phyloP scores from a whole-genome alignment of 139 green algal genomes.

The Chlamydomonas schloesseri region DNA sequence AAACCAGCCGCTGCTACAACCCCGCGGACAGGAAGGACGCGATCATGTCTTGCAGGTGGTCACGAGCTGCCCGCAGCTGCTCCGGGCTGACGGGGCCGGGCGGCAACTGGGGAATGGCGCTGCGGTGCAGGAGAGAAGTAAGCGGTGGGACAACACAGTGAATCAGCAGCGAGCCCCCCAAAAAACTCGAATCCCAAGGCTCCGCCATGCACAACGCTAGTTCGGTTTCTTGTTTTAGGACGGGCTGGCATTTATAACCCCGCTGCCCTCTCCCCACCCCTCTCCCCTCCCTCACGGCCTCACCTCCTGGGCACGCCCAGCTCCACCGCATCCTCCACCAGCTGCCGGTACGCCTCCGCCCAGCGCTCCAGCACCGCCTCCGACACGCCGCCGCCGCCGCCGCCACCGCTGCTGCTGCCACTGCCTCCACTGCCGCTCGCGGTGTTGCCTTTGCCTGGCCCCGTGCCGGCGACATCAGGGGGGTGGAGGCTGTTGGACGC shows the following conservation, averaged over 20 bases:
- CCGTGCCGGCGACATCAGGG: neutral
- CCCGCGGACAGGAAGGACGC: slow-evolving; percentile 37
- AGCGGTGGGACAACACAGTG: neutral
- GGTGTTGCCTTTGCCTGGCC: no score
- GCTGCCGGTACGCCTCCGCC: neutral
- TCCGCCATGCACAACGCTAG: no score
- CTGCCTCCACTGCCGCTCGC: no score
- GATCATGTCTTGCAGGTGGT: slow-evolving; percentile 16
- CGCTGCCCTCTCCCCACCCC: neutral
- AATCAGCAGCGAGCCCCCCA: neutral
- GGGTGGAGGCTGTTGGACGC: neutral
- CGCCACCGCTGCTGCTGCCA: neutral
- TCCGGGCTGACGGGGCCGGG: neutral
- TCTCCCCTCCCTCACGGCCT: neutral
- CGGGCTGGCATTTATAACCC: neutral
- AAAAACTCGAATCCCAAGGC: neutral
- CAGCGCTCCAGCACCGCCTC: slow-evolving; percentile 22
- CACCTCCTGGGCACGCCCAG: slow-evolving; percentile 20
- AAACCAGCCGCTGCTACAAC: no score
- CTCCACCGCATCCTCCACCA: neutral
- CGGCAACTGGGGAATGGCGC: slow-evolving; percentile 9
- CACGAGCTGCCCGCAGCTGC: neutral
- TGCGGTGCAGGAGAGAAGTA: neutral
- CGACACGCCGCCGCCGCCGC: neutral
- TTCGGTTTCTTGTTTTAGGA: no score